These are phyloP conservation scores for Clohesyomyces aquaticus DNA, from an alignment of 495 filamentous ascomycete species.

Conservation along the genomic window DNA sequence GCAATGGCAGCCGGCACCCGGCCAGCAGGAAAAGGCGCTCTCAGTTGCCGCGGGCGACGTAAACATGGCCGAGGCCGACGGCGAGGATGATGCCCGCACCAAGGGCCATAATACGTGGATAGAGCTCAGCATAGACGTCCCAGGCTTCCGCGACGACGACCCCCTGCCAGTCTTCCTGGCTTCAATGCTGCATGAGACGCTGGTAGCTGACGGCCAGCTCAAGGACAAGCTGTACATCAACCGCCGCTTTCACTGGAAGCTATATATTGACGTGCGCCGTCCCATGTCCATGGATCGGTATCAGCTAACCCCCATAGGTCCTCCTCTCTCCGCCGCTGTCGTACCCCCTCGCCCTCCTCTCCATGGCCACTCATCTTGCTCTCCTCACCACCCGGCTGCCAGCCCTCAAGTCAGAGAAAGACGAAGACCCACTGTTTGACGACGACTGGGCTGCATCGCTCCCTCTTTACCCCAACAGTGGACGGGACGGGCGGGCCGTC, in stretches of 20 bases:
- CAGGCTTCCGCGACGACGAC: constrained; percentile 88
- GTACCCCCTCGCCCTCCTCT: constrained; percentile 90
- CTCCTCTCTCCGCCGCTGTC: constrained; percentile 89
- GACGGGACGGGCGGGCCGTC: background rate
- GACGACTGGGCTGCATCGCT: constrained; percentile 91
- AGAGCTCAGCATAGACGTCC: constrained; percentile 82
- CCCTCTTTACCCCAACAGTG: constrained; percentile 68
- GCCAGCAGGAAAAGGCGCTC: constrained; percentile 6
- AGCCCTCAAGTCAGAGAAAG: constrained; percentile 75
- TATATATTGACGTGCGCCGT: constrained; percentile 86
- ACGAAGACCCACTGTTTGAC: constrained; percentile 97
- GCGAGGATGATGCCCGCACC: constrained; percentile 40
- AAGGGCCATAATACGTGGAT: constrained; percentile 67
- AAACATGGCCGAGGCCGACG: constrained; percentile 40
- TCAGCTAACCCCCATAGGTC: too few relatives aligned
- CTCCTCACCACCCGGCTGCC: constrained; percentile 86
- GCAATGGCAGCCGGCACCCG: constrained; percentile 18
- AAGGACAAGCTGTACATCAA: constrained; percentile 79
- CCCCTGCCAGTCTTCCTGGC: constrained; percentile 82
- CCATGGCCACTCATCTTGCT: constrained; percentile 92
- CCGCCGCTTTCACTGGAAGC: constrained; percentile 87
- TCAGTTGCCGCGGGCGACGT: constrained; percentile 41
- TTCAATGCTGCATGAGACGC: constrained; percentile 83
- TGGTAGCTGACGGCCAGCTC: constrained; percentile 75
- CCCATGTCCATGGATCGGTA: background rate